phyloP scores from a whole-genome alignment of 176 grass and related monocot genomes.

The Ananas comosus region DNA sequence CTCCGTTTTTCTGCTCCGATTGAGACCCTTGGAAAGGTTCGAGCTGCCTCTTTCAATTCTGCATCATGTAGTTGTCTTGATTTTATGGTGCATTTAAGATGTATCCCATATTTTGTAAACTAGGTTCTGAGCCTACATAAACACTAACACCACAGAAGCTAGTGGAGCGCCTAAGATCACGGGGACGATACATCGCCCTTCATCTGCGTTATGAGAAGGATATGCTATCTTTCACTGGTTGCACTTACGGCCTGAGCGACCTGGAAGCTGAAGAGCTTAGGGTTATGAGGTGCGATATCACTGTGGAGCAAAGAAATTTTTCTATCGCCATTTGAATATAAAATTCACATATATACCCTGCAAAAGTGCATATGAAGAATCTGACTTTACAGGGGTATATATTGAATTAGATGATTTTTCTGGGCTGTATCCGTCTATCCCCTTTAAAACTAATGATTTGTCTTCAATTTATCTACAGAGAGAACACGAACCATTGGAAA shows the following conservation, averaged over 20 bases:
- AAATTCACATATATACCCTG: background rate
- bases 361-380: too few relatives aligned
- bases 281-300: slow-evolving; percentile 55
- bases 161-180: slow-evolving; percentile 63
- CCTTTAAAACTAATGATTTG: background rate
- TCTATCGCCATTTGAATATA: background rate
- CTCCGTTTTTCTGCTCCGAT: slow-evolving; percentile 63
- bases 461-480: slow-evolving; percentile 28
- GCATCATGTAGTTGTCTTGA: background rate
- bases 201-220: slow-evolving; percentile 98
- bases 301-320: slow-evolving; percentile 1
- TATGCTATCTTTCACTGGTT: slow-evolving; percentile 94
- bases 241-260: slow-evolving; percentile 58
- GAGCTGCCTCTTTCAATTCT: slow-evolving; percentile 15
- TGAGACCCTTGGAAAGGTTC: slow-evolving; percentile 87
- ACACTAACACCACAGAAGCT: slow-evolving; percentile 91
- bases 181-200: slow-evolving; percentile 70
- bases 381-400: too few relatives aligned
- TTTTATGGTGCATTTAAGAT: slow-evolving; percentile 16
- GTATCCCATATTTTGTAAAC: slow-evolving; percentile 34
- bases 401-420: too few relatives aligned
- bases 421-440: too few relatives aligned
- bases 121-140: slow-evolving; percentile 80
- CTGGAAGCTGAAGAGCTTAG: slow-evolving; percentile 65
- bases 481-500: slow-evolving; percentile 93